A percentile compares a stretch with the other conserved stretches of the same genome.
These are phyloP conservation scores for Phytophthora fragariaefolia DNA, from an alignment of 352 stramenopile species.

Conservation along the genomic window DNA sequence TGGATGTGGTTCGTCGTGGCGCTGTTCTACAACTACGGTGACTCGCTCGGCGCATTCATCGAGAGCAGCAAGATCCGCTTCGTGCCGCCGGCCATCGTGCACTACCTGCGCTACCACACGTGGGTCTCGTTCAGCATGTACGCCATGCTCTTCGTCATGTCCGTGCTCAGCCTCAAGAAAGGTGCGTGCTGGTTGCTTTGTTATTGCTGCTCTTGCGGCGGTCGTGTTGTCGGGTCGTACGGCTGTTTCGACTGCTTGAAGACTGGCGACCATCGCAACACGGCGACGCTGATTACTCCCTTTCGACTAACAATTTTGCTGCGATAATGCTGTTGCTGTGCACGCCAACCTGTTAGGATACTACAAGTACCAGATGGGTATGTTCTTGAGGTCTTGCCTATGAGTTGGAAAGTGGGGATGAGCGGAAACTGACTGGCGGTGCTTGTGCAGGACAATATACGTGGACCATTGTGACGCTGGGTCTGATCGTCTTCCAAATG, in stretches of 20 bases:
- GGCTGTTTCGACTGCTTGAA: conserved; percentile 11
- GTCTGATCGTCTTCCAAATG: conserved; percentile 96
- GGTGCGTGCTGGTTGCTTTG: conserved; percentile 43
- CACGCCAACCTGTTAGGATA: conserved; percentile 56
- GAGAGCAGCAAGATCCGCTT: conserved; percentile 87
- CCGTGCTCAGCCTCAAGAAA: conserved; percentile 94
- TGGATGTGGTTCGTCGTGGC: conserved; percentile 98
- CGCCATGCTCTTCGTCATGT: conserved; percentile 95
- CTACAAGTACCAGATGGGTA: conserved; percentile 96
- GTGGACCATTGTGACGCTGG: conserved; percentile 96
- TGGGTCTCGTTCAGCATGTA: conserved; percentile 96
- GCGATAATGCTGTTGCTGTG: conserved; percentile 6
- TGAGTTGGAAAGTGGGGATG: background rate
- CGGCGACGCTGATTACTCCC: background rate
- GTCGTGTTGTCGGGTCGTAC: conserved; percentile 4
- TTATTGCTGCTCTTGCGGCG: too few relatives aligned
- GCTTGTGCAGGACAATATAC: conserved; percentile 88
- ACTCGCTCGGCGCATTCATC: conserved; percentile 88
- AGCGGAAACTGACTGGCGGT: background rate
- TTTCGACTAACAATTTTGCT: conserved; percentile 5
- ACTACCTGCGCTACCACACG: conserved; percentile 92
- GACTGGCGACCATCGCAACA: conserved; percentile 1
- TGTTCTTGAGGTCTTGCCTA: background rate
- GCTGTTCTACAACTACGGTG: conserved; percentile 97
- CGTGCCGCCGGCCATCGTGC: conserved; percentile 73